Base-by-base conservation (phyloP, 805 yeast species). In the Komagataella mondaviorum region DNA sequence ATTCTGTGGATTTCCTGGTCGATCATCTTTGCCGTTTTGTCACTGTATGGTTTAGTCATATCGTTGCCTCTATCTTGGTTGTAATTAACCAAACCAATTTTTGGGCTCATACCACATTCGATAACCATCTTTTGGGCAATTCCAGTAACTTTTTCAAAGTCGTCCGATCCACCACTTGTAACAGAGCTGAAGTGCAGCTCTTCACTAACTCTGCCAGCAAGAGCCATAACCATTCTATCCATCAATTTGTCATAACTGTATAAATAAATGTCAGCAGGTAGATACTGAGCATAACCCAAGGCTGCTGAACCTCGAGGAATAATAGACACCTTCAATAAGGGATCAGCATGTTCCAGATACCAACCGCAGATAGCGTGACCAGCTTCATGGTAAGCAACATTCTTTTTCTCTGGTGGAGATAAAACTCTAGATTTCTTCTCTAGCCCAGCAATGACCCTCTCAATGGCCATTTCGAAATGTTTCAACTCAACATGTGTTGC, bases 291-390 rank as follows among this genome's bases (percentile, higher is more conserved):
- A 65, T 95, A 93, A 20, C 99, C 99, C 51, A 93, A 74, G 2
- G 98, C 96, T 56, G 96, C 96, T 68, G 85, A 93, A 14, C 98
- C 98, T 60, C 98, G 78, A 45, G 99, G 99, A 55, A 93, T 88
- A 60, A 95, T 93, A 14, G 97, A 88, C 17, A 93, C 99, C 71
- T 93, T 93, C 54, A 93, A 73, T 52, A 95, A 71, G 6, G 99
- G 99, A 63, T 91, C 96, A 2, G 98, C 96, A 66, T 77, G 77
- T 65, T 86, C 79, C 61, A 93, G 75, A 62, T 73, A 89, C 99
- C 99, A 93, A 10, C 99, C 99, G 67, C 98, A 90, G 54, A 93
- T 80, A 8, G 99, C 99, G 68, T 95, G 99, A 3, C 99, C 99
- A 3, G 99, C 99, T 67, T 93, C 99, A 64, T 95, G 99, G 61